These are phyloP conservation scores for Ampelocalamus luodianensis DNA, from an alignment of 176 grass and related monocot species.

Conservation along the genomic window DNA sequence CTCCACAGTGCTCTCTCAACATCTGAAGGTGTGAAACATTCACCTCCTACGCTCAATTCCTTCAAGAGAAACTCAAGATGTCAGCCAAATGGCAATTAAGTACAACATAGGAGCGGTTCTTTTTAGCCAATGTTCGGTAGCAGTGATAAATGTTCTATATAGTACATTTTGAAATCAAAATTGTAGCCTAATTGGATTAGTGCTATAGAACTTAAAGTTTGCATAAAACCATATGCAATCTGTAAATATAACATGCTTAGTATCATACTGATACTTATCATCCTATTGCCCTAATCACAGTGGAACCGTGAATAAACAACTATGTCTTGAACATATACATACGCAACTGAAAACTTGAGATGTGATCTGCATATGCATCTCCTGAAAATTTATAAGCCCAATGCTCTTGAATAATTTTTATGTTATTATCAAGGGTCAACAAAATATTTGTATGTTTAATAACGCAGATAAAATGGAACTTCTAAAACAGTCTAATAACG, in stretches of 20 bases:
- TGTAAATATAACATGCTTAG: too few relatives aligned
- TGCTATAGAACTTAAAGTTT: too few relatives aligned
- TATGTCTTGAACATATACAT: neutral
- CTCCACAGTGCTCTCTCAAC: conserved; percentile 83
- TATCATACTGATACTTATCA: too few relatives aligned
- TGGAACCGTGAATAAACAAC: neutral
- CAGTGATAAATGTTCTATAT: neutral
- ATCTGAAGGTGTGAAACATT: conserved; percentile 68
- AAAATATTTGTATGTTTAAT: too few relatives aligned
- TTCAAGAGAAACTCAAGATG: conserved; percentile 40
- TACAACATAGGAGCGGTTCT: neutral
- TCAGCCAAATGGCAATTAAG: conserved; percentile 12
- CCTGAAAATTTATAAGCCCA: too few relatives aligned
- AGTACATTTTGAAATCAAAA: conserved; percentile 1
- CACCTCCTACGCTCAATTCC: conserved; percentile 73
- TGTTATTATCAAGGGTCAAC: too few relatives aligned
- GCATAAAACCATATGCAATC: neutral
- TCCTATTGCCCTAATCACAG: neutral
- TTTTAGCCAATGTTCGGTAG: neutral
- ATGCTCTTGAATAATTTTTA: too few relatives aligned
- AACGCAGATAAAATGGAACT: too few relatives aligned
- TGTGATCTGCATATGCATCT: too few relatives aligned
- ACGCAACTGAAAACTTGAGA: neutral
- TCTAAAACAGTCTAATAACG: too few relatives aligned
- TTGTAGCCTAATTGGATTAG: too few relatives aligned